Base-by-base conservation (phyloP, 345 rosid genomes). In the Gossypium australe region DNA sequence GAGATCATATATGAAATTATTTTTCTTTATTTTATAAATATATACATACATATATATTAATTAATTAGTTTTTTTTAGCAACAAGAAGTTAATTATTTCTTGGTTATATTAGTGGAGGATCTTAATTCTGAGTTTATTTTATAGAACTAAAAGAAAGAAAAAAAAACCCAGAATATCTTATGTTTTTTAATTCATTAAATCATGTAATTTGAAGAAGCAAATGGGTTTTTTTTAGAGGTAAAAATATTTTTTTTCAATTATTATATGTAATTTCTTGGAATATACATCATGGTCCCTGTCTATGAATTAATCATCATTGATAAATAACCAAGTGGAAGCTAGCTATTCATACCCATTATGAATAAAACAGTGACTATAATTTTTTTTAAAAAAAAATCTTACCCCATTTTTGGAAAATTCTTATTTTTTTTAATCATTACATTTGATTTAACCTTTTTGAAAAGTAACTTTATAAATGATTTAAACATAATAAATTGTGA, bases 321-420 rank as follows among this genome's bases (percentile, higher is more conserved):
- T 57, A 57, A 29, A 57, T 48, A 44, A 53, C 22, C 59, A 59
- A 70, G 82, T 78, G 80, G 80, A 76, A 56, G 69, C 73, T 44
- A 9, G 25, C 61, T 20, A 56, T 57, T 75, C 69, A 53, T 17
- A 53, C 65, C 48, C 27, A 71, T 41, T 78, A 75, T 48, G 78
- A 81, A 79, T 84, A 67, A 67, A 84, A 84, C 82, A 77, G 85
- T 75, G 71, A 3, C 16, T 18, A 56, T 47, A 75, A 41, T 73
- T 58, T 45, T 43, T 1, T 25, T 27, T 27, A 0, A 20, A 20
- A 20, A 20, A 20, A 20, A 20, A 29, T 29, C 38, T 34, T 34
- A 34, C 71, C 82, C 20, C n/a, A 51, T 71, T 74, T 71, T 9
- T 17, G 27, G 62, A 58, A 43, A 27, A 51, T 34, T 34, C 41